Percentiles rank a stretch among this genome's conserved stretches.
Conservation (phyloP, 1,284 basidiomycete genomes). For the Pterulicium gracile region DNA sequence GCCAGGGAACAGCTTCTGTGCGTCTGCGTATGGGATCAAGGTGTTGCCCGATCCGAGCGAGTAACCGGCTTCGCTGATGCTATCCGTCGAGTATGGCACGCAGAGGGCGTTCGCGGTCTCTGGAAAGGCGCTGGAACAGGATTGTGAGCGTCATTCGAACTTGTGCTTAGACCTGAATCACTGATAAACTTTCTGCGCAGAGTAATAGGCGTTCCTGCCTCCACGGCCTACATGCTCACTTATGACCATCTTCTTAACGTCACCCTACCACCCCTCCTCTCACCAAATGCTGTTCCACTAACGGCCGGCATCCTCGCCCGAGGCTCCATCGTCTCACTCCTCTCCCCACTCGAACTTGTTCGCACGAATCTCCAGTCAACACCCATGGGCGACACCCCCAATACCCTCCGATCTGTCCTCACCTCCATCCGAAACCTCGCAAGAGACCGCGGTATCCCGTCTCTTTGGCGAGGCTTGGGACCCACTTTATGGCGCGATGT, state of each 20-base stretch:
- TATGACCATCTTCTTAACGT: slow-evolving; percentile 82
- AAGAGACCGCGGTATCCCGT: slow-evolving; percentile 50
- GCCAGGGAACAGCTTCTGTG: slow-evolving; percentile 57
- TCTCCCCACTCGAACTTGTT: slow-evolving; percentile 88
- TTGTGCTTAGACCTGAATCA: slow-evolving; percentile 3
- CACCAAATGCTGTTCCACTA: slow-evolving; percentile 48
- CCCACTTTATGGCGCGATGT: slow-evolving; percentile 96
- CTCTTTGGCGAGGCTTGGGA: slow-evolving; percentile 85
- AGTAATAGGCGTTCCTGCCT: slow-evolving; percentile 85
- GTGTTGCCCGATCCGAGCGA: slow-evolving; percentile 56
- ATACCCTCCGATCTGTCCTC: slow-evolving; percentile 65
- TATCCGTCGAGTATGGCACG: slow-evolving; percentile 63
- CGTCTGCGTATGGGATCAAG: slow-evolving; percentile 66
- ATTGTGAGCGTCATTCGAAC: slow-evolving; percentile 44
- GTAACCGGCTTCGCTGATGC: slow-evolving; percentile 79
- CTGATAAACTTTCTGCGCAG: slow-evolving; percentile 29
- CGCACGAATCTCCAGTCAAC: slow-evolving; percentile 92
- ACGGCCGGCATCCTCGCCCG: slow-evolving; percentile 78
- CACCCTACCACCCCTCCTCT: slow-evolving; percentile 44
- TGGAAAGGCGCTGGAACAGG: slow-evolving; percentile 90
- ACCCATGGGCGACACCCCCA: slow-evolving; percentile 56
- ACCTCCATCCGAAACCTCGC: slow-evolving; percentile 53
- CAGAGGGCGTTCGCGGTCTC: slow-evolving; percentile 68
- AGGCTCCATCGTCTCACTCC: slow-evolving; percentile 68
- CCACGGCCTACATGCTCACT: slow-evolving; percentile 92